Percentiles rank a stretch among this genome's conserved stretches.
These are phyloP conservation scores for Phytopythium montanum DNA, from an alignment of 352 stramenopile species.

Conservation along the genomic window DNA sequence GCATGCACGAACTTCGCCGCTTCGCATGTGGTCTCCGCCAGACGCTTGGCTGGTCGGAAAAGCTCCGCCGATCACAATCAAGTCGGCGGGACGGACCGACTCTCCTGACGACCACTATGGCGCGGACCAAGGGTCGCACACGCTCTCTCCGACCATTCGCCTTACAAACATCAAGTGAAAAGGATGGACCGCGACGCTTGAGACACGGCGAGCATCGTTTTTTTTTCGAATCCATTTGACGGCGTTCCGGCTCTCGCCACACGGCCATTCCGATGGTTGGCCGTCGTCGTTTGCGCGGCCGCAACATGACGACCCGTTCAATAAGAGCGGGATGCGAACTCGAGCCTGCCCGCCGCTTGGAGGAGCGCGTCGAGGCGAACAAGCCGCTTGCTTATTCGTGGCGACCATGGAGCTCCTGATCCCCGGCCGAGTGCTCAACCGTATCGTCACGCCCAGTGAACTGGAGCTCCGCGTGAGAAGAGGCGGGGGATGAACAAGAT, in stretches of 20 bases:
- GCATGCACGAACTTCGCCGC: too few species aligned
- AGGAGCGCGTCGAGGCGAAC: background rate
- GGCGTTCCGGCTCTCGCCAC: constrained; percentile 2
- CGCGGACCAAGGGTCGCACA: background rate
- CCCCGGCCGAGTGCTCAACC: background rate
- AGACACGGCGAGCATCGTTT: constrained; percentile 2
- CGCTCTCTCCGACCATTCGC: background rate
- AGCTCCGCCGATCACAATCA: constrained; percentile 7
- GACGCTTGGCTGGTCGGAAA: background rate
- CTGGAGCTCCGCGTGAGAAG: background rate
- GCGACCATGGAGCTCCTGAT: background rate
- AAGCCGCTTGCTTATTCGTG: background rate
- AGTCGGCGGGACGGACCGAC: background rate
- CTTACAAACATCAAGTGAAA: constrained; percentile 3
- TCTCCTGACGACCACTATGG: background rate
- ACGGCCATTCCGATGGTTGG: constrained; percentile 5
- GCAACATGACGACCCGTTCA: background rate
- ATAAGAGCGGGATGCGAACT: background rate
- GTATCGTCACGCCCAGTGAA: too few species aligned
- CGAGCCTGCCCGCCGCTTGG: too few species aligned
- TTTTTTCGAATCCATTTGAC: constrained; percentile 4
- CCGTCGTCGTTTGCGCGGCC: background rate
- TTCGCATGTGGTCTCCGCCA: background rate
- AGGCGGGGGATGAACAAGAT: background rate
- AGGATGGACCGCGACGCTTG: constrained; percentile 4